Evolutionary conservation across 1,139 yeast genomes (phyloP).

Genomic region (Hanseniaspora uvarum): DNA sequence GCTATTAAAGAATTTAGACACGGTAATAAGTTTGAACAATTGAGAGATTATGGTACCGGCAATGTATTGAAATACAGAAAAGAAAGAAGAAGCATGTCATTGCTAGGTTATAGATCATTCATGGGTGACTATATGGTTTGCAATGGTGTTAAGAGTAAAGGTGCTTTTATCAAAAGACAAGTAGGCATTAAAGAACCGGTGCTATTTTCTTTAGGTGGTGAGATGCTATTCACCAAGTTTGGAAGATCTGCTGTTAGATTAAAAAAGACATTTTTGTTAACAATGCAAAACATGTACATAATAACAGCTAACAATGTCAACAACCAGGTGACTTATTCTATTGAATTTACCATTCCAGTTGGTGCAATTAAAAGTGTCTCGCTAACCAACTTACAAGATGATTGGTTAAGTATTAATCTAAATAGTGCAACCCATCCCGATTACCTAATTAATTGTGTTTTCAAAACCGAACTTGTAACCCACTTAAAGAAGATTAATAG

Average conservation of each 20-base stretch:
- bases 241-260: constrained; percentile 83
- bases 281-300: constrained; percentile 52
- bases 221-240: constrained; percentile 69
- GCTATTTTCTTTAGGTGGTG: constrained; percentile 75
- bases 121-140: constrained; percentile 91
- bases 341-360: constrained; percentile 57
- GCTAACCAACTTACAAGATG: constrained; percentile 72
- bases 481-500: constrained; percentile 58
- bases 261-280: constrained; percentile 62
- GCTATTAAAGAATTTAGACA: constrained; percentile 75
- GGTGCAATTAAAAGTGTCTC: constrained; percentile 53
- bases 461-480: constrained; percentile 83
- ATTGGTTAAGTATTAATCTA: constrained; percentile 78
- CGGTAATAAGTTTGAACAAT: constrained; percentile 69
- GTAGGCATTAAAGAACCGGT: constrained; percentile 62
- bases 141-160: constrained; percentile 61
- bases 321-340: constrained; percentile 55
- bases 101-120: constrained; percentile 82
- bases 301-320: constrained; percentile 65
- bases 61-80: constrained; percentile 60
- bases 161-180: constrained; percentile 56
- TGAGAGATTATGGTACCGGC: constrained; percentile 69
- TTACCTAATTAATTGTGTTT: constrained; percentile 63
- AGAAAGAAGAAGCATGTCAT: constrained; percentile 80
- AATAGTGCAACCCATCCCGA: constrained; percentile 57